Base-by-base conservation (phyloP, 345 rosid species). In the Hypericum perforatum region DNA sequence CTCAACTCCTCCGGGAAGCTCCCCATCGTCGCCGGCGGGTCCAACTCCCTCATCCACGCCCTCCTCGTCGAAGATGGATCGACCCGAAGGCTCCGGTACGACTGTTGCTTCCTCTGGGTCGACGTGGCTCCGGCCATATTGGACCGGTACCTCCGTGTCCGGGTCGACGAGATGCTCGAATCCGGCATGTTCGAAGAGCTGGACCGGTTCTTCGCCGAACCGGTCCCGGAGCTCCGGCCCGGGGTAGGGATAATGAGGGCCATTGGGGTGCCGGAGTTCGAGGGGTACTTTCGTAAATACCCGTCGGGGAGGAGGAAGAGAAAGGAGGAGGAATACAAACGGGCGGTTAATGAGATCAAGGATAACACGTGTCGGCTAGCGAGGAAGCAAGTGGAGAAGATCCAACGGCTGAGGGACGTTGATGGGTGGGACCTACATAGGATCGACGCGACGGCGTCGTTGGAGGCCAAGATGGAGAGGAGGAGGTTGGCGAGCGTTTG, bases 1-100 rank as follows among this genome's bases (percentile, higher is more conserved):
- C 42, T 71, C 61, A 48, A 56, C 12, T 58, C 56, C 5, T 58
- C 59, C 6, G 53, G 69, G 6, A 50, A 60, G 41, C 61, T 69
- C 22, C 77, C 77, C 2, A 63, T 76, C 7, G 60, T 72, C 3
- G 77, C 65, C 2, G 81, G 81, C 5, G 81, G 81, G 11, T 76
- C 81, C 14, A 76, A 76, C 59, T 57, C 70, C 7, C 70, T 66
- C 46, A 60, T 72, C 5, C 64, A 69, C 48, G 68, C 77, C 4
- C 75, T 76, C 6, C 59, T 58, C 14, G 63, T 65, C 32, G 49
- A 45, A 16, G 63, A 41, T 37, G 45, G 57, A 10, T 40, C 36
- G 12, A 64, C 68, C 57, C 42, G 65, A n/a, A n/a, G n/a, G 54
- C 56, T 54, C 3, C 8, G 16, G 8, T 77, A 52, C 45, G 70